Conservation (phyloP, 2,329 filamentous ascomycete species). For the Rugonectria rugulosa region DNA sequence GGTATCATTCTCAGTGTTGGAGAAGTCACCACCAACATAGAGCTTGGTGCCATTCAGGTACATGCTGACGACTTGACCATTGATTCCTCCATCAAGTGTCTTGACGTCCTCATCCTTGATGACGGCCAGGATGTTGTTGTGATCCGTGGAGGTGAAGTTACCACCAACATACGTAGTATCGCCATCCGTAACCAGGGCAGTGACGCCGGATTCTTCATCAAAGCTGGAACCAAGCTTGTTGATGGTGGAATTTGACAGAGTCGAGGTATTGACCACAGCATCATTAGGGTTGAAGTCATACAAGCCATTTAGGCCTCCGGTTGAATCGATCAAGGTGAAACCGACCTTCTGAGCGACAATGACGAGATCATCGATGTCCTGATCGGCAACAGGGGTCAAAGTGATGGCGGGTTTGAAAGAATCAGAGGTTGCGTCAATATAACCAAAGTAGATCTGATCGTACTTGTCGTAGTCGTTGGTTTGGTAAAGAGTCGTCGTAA, state of each 20-base stretch:
- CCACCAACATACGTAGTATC: constrained; percentile 80
- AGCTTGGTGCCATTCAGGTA: constrained; percentile 70
- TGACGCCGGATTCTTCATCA: constrained; percentile 70
- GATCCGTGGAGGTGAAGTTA: constrained; percentile 76
- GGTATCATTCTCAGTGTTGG: constrained; percentile 69
- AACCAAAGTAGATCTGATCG: constrained; percentile 87
- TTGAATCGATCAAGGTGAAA: constrained; percentile 77
- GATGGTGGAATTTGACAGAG: constrained; percentile 76
- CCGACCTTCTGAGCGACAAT: constrained; percentile 90
- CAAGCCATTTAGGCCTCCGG: constrained; percentile 84
- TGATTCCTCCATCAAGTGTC: constrained; percentile 75
- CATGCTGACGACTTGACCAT: constrained; percentile 78
- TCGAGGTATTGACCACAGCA: constrained; percentile 60
- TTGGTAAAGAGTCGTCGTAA: constrained; percentile 76
- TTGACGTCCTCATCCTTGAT: constrained; percentile 68
- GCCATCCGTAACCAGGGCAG: constrained; percentile 69
- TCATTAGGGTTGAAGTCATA: constrained; percentile 81
- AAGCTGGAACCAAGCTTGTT: constrained; percentile 79
- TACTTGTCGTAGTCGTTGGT: constrained; percentile 98
- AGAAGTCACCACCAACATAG: constrained; percentile 88
- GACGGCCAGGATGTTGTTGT: constrained; percentile 81
- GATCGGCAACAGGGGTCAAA: constrained; percentile 71
- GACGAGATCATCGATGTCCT: constrained; percentile 68
- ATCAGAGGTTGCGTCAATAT: constrained; percentile 76
- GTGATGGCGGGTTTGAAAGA: constrained; percentile 84